These are phyloP conservation scores for Pleoardoris graminearum DNA, from an alignment of 2,329 filamentous ascomycete genomes.

Conservation along the genomic window DNA sequence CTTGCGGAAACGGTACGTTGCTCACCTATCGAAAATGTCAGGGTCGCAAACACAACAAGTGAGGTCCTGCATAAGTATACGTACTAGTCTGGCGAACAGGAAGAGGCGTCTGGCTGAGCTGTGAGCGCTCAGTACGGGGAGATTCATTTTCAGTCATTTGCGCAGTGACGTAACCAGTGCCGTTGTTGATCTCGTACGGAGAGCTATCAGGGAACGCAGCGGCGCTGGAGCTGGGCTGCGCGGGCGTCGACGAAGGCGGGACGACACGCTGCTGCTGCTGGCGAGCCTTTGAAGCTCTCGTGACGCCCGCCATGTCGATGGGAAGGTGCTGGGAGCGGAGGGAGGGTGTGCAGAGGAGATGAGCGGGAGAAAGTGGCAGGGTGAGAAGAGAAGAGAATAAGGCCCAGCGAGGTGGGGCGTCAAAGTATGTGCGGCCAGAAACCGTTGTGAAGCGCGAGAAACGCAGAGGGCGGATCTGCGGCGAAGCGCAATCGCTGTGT, in stretches of 20 bases:
- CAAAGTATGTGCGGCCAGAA: not conserved
- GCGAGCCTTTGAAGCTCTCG: not conserved
- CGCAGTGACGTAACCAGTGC: not conserved
- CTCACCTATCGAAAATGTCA: not conserved
- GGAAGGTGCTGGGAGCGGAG: not conserved
- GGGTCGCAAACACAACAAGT: not conserved
- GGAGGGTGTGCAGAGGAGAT: too few relatives aligned
- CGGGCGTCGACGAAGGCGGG: not conserved
- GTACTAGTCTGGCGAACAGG: conserved; percentile 11
- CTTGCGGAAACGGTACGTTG: not conserved
- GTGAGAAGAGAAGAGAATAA: too few relatives aligned
- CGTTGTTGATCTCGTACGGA: not conserved
- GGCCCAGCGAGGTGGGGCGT: not conserved
- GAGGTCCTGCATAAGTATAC: not conserved
- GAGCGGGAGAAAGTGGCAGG: too few relatives aligned
- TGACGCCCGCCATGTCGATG: conserved; percentile 12
- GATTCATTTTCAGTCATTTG: conserved; percentile 5
- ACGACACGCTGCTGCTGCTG: not conserved
- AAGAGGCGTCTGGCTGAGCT: conserved; percentile 12
- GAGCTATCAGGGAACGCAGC: conserved; percentile 6
- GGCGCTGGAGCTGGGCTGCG: conserved; percentile 3
- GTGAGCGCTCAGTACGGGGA: conserved; percentile 10
- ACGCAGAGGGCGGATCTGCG: not conserved
- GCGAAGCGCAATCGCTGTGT: too few relatives aligned
- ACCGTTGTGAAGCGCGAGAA: not conserved